A percentile compares a stretch with the other conserved stretches of the same genome.
Conservation (phyloP, 805 yeast genomes). For the Saccharomycopsis oosterbeekiorum region DNA sequence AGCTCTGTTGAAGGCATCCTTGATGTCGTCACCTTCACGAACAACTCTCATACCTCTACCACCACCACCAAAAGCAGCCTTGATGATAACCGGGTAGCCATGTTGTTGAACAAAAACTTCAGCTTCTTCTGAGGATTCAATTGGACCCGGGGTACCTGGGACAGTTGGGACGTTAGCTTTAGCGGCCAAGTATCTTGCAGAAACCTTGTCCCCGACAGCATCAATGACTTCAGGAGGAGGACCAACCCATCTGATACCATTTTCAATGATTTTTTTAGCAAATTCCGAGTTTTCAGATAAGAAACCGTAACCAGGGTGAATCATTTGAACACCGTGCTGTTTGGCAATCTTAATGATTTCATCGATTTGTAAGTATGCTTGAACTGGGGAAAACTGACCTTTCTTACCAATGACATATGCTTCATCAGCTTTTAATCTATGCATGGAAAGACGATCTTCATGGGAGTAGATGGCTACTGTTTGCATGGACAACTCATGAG, state of each 20-base stretch:
- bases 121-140: conserved; percentile 72
- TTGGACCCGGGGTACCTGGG: conserved; percentile 98
- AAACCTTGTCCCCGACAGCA: conserved; percentile 92
- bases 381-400: conserved; percentile 90
- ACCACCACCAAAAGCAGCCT: conserved; percentile 99
- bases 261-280: conserved; percentile 82
- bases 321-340: conserved; percentile 69
- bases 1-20: conserved; percentile 88
- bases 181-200: conserved; percentile 82
- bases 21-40: conserved; percentile 87
- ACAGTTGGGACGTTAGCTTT: conserved; percentile 82
- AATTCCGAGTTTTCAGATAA: conserved; percentile 86
- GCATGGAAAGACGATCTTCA: conserved; percentile 92
- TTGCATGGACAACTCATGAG: conserved; percentile 94
- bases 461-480: conserved; percentile 96
- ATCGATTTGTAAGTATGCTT: conserved; percentile 91
- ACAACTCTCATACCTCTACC: conserved; percentile 99
- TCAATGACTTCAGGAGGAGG: conserved; percentile 85
- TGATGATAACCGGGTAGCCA: conserved; percentile 94
- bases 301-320: conserved; percentile 91
- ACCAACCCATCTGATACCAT: conserved; percentile 94
- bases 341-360: conserved; percentile 84
- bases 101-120: conserved; percentile 64
- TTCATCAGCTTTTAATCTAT: conserved; percentile 89
- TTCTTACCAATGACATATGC: conserved; percentile 83